phyloP scores from a whole-genome alignment of 257 asterid species.

The Scutellaria galericulata region DNA sequence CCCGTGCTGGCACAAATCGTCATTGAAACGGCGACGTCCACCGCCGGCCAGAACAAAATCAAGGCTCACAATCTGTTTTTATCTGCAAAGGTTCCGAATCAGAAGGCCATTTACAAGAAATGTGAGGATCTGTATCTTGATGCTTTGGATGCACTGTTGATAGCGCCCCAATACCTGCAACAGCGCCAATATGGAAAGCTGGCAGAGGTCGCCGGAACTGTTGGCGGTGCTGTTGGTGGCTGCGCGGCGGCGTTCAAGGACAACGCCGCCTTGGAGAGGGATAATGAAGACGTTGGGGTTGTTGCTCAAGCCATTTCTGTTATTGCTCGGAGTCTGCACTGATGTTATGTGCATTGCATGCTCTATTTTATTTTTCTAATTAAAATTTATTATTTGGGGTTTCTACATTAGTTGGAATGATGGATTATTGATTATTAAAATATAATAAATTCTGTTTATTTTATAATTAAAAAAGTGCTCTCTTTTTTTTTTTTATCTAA shows the following conservation, averaged over 20 bases:
- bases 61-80: not conserved
- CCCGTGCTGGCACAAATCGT: slow-evolving; percentile 31
- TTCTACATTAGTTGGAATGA: no score
- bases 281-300: slow-evolving; percentile 2
- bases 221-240: not conserved
- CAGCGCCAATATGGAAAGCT: slow-evolving; percentile 1
- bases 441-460: no score
- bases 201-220: not conserved
- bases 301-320: slow-evolving; percentile 32
- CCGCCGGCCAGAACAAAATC: slow-evolving; percentile 3
- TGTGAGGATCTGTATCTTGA: slow-evolving; percentile 24
- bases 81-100: not conserved
- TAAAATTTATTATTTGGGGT: no score
- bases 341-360: not conserved
- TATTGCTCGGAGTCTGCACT: slow-evolving; percentile 16
- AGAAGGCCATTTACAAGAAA: not conserved
- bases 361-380: no score
- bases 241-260: slow-evolving; percentile 22
- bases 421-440: no score
- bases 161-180: slow-evolving; percentile 18
- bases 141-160: not conserved
- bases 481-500: no score
- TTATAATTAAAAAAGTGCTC: no score
- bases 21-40: slow-evolving; percentile 5
- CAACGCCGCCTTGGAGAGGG: not conserved